A percentile compares a stretch with the other conserved stretches of the same genome.
These are phyloP conservation scores for Cyphellophora europaea DNA, from an alignment of 2,329 filamentous ascomycete genomes.

Conservation along the genomic window DNA sequence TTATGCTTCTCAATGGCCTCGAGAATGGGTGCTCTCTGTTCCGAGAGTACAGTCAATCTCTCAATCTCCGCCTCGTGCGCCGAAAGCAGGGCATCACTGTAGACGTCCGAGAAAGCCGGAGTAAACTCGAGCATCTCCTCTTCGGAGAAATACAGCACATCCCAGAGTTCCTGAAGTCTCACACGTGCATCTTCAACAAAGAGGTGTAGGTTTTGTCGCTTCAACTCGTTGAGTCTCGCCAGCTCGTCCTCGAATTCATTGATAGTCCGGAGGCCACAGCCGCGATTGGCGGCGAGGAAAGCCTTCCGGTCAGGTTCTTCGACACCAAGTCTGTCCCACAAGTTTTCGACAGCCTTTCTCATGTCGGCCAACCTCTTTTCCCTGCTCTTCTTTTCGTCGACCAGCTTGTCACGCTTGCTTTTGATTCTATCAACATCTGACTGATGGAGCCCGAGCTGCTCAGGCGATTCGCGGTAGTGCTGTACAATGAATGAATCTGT, in stretches of 20 bases:
- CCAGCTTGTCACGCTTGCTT: conserved; percentile 67
- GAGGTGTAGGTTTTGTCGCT: conserved; percentile 86
- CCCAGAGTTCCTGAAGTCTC: conserved; percentile 91
- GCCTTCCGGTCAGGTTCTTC: conserved; percentile 73
- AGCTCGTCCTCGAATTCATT: conserved; percentile 96
- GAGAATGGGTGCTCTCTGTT: conserved; percentile 78
- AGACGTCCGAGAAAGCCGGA: conserved; percentile 92
- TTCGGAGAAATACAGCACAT: conserved; percentile 85
- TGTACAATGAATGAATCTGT: conserved; percentile 83
- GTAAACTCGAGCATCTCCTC: conserved; percentile 99
- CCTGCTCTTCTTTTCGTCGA: conserved; percentile 79
- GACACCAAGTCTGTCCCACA: conserved; percentile 83
- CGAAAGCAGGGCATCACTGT: conserved; percentile 88
- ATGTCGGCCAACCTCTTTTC: conserved; percentile 72
- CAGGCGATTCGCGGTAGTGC: conserved; percentile 78
- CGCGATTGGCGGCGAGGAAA: conserved; percentile 80
- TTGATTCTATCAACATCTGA: conserved; percentile 70
- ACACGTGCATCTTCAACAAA: conserved; percentile 92
- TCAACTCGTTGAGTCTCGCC: conserved; percentile 75
- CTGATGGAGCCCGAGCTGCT: conserved; percentile 86
- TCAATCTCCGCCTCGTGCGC: conserved; percentile 88
- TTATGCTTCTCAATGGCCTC: conserved; percentile 76
- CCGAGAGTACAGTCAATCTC: conserved; percentile 69
- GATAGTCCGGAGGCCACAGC: conserved; percentile 82
- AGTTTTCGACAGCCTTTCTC: conserved; percentile 63